A percentile compares a stretch with the other conserved stretches of the same genome.
Conservation (phyloP, 2,329 filamentous ascomycete species). For the Ophiognomonia clavigignenti-juglandacearum region DNA sequence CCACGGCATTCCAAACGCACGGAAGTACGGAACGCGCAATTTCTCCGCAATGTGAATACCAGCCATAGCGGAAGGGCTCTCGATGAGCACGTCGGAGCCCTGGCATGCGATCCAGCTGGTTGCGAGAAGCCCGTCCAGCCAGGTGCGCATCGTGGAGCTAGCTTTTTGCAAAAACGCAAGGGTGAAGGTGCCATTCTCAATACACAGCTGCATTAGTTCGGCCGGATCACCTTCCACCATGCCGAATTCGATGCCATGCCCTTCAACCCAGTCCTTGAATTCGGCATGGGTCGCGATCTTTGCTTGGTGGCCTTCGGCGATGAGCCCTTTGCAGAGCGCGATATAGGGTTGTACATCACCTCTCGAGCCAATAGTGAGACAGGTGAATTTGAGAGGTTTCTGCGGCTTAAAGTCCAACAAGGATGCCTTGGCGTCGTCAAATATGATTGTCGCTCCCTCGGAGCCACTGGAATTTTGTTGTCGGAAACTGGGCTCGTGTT, state of each 20-base stretch:
- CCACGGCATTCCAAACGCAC: constrained; percentile 99
- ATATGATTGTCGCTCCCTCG: constrained; percentile 71
- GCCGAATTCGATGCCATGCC: constrained; percentile 91
- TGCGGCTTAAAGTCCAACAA: constrained; percentile 87
- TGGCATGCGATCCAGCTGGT: constrained; percentile 83
- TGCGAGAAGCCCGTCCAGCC: constrained; percentile 82
- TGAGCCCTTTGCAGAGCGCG: constrained; percentile 83
- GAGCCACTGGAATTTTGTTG: constrained; percentile 38
- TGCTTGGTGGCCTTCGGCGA: constrained; percentile 80
- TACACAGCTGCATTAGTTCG: constrained; percentile 92
- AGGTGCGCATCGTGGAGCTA: constrained; percentile 82
- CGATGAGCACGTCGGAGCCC: constrained; percentile 83
- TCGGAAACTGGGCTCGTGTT: constrained; percentile 47
- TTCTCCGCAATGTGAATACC: constrained; percentile 97
- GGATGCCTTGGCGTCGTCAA: constrained; percentile 84
- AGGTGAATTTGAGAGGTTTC: constrained; percentile 77
- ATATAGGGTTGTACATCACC: constrained; percentile 98
- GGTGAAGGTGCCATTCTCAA: constrained; percentile 96
- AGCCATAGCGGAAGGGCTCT: constrained; percentile 94
- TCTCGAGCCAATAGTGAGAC: constrained; percentile 89
- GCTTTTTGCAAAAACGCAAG: constrained; percentile 86
- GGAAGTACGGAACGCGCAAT: constrained; percentile 88
- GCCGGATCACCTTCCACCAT: constrained; percentile 86
- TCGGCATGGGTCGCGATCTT: constrained; percentile 90
- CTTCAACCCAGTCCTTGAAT: constrained; percentile 82